Base-by-base conservation (phyloP, 371 early-diverging fungal genomes). In the Chytridium lagenaria region DNA sequence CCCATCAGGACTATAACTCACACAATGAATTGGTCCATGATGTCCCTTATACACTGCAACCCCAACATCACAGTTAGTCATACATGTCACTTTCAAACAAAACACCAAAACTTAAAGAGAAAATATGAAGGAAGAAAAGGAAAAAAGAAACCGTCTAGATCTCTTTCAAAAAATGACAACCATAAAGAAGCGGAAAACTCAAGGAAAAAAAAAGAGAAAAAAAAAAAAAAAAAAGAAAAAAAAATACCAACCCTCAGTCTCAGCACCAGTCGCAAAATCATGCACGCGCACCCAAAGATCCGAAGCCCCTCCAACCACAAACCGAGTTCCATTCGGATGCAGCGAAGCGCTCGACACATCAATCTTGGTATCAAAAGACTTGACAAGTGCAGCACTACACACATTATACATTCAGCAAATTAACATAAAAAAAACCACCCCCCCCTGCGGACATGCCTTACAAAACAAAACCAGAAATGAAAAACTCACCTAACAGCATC, bases 1-100 rank as follows among this genome's bases (percentile, higher is more conserved):
- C 50, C 95, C 95, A 80, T 95, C 95, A 33, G 95, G 95, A 55
- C 93, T 93, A 76, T 93, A 93, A 71, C 92, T 91, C 37, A 92
- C 92, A 57, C 92, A 91, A 70, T 94, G 94, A 49, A 95, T 90
- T 0, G 93, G 91, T 0, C 94, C 94, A 74, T 94, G 94, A 79
- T 95, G 95, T 30, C 95, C 95, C 77, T 93, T 92, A 76, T 92
- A 91, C 7, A 91, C 87, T 73, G 78, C 68, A 57, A 15, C 61
- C 31, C 50, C 44, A 50, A 51, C 31, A 66, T 26, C 5, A 34
- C 3, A 2, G 38, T 22, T n/a, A 31, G 23, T 55, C 28, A 38
- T 31, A 22, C 26, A 22, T 5, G 28, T 7, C 19, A 26, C n/a
- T n/a, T n/a, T n/a, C n/a, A n/a, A n/a, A n/a, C n/a, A n/a, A n/a